Evolutionary conservation across 768 basidiomycete species (phyloP).

Genomic region (Tylopilus plumbeoviolaceoides): DNA sequence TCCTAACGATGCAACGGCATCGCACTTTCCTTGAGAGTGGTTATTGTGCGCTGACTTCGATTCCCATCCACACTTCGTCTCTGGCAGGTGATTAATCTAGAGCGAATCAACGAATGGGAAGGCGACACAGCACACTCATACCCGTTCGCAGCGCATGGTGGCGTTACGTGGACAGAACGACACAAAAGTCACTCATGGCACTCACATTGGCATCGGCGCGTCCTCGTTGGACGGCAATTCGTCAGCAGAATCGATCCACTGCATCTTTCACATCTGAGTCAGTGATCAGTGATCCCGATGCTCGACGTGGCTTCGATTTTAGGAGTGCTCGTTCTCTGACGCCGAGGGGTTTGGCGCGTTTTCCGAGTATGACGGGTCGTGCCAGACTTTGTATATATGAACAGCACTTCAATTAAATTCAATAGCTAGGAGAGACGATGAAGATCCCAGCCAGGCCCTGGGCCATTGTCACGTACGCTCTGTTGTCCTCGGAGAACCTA

Average conservation of each 20-base stretch:
- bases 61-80: constrained; percentile 2
- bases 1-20: neutral
- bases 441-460: neutral
- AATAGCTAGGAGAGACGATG: neutral
- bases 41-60: constrained; percentile 7
- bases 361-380: constrained; percentile 5
- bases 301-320: constrained; percentile 8
- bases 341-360: neutral
- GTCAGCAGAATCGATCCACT: neutral
- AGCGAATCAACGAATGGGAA: constrained; percentile 7
- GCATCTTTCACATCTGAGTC: neutral
- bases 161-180: neutral
- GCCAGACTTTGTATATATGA: neutral
- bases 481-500: constrained; percentile 16
- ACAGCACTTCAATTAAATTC: neutral
- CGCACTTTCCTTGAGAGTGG: neutral
- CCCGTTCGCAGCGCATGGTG: neutral
- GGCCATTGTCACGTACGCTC: neutral
- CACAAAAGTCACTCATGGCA: neutral
- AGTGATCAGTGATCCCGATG: constrained; percentile 12
- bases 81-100: constrained; percentile 9
- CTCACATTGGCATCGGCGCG: neutral
- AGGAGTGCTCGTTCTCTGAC: neutral
- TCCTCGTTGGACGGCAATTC: constrained; percentile 2
- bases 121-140: neutral